phyloP scores from a whole-genome alignment of 306 rosid genomes.

The Hippophae gyantsensis region DNA sequence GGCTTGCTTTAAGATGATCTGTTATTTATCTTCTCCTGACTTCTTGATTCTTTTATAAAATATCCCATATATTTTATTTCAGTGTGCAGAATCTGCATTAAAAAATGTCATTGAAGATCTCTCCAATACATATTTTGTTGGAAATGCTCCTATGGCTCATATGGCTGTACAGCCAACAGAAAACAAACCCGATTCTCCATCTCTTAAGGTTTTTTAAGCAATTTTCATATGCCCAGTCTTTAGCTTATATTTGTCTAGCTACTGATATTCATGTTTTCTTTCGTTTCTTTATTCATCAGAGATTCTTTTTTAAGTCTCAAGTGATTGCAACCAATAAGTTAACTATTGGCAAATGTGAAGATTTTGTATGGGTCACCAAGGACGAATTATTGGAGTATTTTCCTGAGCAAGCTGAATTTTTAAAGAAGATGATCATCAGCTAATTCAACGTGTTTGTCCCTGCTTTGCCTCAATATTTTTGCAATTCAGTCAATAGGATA shows the following conservation, averaged over 20 bases:
- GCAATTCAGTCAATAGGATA: not conserved
- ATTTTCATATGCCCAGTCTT: too few species aligned
- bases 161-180: too few species aligned
- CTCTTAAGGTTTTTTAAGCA: too few species aligned
- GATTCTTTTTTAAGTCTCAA: conserved; percentile 85
- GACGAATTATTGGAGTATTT: conserved; percentile 73
- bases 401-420: conserved; percentile 68
- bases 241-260: too few species aligned
- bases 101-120: too few species aligned
- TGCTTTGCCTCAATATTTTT: conserved; percentile 2
- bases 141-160: too few species aligned
- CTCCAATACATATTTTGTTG: too few species aligned
- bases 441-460: conserved; percentile 21
- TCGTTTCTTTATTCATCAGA: conserved; percentile 29
- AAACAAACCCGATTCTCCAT: too few species aligned
- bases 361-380: conserved; percentile 88
- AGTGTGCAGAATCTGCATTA: too few species aligned
- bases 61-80: not conserved
- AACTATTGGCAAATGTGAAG: conserved; percentile 47
- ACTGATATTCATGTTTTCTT: not conserved
- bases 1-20: conserved; percentile 4
- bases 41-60: too few species aligned
- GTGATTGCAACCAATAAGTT: conserved; percentile 64
- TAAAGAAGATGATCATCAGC: conserved; percentile 77
- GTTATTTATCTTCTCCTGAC: not conserved